A percentile compares a stretch with the other conserved stretches of the same genome.
phyloP scores from a whole-genome alignment of 2,329 filamentous ascomycete species.

The Monilinia polystroma region DNA sequence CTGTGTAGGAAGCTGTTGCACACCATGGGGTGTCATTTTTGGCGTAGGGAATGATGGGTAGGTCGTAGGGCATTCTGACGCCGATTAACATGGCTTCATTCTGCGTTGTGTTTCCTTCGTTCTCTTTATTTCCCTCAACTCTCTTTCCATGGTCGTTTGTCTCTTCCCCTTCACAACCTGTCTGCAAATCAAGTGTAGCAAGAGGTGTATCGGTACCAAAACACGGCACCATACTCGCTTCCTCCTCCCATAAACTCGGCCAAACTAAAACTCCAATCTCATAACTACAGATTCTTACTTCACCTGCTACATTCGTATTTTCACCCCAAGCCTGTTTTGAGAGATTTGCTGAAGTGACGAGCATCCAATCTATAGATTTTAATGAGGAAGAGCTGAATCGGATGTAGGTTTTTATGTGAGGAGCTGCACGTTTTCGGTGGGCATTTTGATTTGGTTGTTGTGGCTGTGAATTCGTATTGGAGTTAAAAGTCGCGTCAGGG shows the following conservation, averaged over 20 bases:
- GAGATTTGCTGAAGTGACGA: conserved; percentile 87
- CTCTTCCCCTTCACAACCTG: conserved; percentile 20
- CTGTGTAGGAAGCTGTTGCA: conserved; percentile 56
- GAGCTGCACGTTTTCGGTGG: conserved; percentile 68
- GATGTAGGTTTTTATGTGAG: conserved; percentile 88
- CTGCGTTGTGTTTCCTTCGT: background rate
- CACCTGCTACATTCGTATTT: conserved; percentile 52
- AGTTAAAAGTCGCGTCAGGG: background rate
- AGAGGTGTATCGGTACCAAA: conserved; percentile 61
- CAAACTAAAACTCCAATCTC: conserved; percentile 83
- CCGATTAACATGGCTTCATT: conserved; percentile 53
- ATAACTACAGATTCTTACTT: conserved; percentile 74
- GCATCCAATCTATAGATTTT: conserved; percentile 71
- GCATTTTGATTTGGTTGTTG: conserved; percentile 45
- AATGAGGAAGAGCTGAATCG: conserved; percentile 50
- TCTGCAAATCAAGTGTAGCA: conserved; percentile 12
- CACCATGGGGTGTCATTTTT: conserved; percentile 73
- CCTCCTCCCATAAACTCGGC: conserved; percentile 57
- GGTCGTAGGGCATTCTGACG: conserved; percentile 77
- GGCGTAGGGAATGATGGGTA: conserved; percentile 68
- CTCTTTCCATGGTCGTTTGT: background rate
- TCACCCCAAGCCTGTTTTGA: conserved; percentile 89
- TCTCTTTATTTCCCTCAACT: conserved; percentile 33
- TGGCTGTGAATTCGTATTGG: conserved; percentile 17
- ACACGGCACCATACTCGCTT: conserved; percentile 60